phyloP scores from a whole-genome alignment of 1,139 yeast species.

The Candida tropicalis region DNA sequence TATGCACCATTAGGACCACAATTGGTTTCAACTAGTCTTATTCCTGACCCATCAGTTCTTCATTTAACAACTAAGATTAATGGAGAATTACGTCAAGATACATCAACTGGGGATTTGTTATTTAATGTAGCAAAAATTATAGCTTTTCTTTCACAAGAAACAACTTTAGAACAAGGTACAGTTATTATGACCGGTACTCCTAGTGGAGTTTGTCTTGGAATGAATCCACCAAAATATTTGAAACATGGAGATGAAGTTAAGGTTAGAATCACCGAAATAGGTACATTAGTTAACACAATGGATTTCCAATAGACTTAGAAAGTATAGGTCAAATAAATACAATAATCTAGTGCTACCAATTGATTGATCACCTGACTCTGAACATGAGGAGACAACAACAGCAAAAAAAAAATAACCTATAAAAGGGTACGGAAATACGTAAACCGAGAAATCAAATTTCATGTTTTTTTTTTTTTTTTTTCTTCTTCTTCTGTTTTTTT shows the following conservation, averaged over 20 bases:
- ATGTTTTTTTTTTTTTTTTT: no score
- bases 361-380: no score
- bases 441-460: no score
- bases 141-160: slow-evolving; percentile 52
- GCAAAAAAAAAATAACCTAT: no score
- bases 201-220: slow-evolving; percentile 52
- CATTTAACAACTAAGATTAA: slow-evolving; percentile 41
- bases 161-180: slow-evolving; percentile 52
- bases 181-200: slow-evolving; percentile 58
- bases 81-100: slow-evolving; percentile 33
- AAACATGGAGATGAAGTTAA: slow-evolving; percentile 48
- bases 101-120: slow-evolving; percentile 50
- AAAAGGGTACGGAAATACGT: no score
- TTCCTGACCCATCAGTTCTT: slow-evolving; percentile 36
- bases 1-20: slow-evolving; percentile 59
- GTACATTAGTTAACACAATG: slow-evolving; percentile 44
- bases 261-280: slow-evolving; percentile 44
- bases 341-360: no score
- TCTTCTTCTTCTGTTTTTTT: no score
- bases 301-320: slow-evolving; percentile 10
- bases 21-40: slow-evolving; percentile 39
- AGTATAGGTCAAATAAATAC: no score
- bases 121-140: slow-evolving; percentile 48
- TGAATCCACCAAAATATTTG: slow-evolving; percentile 44
- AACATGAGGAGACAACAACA: no score